phyloP scores from a whole-genome alignment of 805 yeast species.

The Cyberlindnera maritima region DNA sequence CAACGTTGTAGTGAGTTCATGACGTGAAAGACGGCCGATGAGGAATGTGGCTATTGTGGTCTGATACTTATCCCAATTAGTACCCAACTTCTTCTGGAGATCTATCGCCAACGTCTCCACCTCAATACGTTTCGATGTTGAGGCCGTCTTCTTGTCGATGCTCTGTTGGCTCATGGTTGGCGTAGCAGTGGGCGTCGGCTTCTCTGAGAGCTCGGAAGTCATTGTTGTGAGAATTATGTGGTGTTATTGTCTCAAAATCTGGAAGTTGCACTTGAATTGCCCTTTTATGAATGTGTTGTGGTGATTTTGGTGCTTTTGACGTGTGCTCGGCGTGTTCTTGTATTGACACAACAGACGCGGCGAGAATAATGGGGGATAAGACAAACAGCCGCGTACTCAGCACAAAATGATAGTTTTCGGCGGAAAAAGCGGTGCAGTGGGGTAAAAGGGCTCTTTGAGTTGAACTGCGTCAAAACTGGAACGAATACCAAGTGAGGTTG shows the following conservation, averaged over 20 bases:
- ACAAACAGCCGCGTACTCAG: background rate
- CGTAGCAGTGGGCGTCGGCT: slow-evolving; percentile 15
- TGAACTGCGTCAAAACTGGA: background rate
- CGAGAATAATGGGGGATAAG: slow-evolving; percentile 2
- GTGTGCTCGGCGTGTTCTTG: background rate
- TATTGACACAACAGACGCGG: slow-evolving; percentile 9
- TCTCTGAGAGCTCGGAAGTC: slow-evolving; percentile 12
- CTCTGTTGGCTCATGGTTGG: slow-evolving; percentile 16
- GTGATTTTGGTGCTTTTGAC: too few relatives aligned
- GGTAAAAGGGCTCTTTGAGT: background rate
- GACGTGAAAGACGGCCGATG: slow-evolving; percentile 73
- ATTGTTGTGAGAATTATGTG: background rate
- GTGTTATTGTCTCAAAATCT: too few relatives aligned
- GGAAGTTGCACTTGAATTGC: too few relatives aligned
- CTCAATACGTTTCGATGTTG: slow-evolving; percentile 43
- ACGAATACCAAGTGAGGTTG: background rate
- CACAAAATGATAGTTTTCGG: background rate
- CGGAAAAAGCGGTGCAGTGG: background rate
- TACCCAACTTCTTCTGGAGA: slow-evolving; percentile 70
- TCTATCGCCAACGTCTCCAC: slow-evolving; percentile 67
- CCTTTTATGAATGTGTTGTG: too few relatives aligned
- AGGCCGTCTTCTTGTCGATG: slow-evolving; percentile 6
- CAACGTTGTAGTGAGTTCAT: slow-evolving; percentile 63
- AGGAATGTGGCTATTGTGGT: slow-evolving; percentile 73
- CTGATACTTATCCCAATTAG: slow-evolving; percentile 81